Evolutionary conservation across 768 basidiomycete species (phyloP).

Genomic region (Psilocybe azurescens): DNA sequence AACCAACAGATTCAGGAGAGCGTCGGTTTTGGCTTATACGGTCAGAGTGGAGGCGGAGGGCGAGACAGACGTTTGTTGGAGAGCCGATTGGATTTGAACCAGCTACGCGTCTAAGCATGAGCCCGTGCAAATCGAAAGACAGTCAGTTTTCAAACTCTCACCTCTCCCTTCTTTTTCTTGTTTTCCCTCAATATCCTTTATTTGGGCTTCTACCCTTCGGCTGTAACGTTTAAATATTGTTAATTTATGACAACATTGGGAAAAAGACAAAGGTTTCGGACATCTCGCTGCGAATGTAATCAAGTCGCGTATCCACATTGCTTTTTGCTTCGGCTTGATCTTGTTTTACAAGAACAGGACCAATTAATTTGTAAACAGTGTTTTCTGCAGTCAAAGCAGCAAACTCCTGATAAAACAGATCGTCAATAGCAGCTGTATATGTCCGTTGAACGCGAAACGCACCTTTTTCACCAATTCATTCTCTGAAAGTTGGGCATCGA

Average conservation of each 20-base stretch:
- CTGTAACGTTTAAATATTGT: constrained; percentile 14
- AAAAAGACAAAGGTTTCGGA: constrained; percentile 39
- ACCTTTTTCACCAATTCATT: constrained; percentile 94
- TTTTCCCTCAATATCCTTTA: constrained; percentile 79
- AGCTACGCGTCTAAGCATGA: constrained; percentile 46
- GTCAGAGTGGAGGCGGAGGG: constrained; percentile 2
- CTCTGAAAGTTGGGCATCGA: constrained; percentile 92
- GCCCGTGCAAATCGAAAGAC: constrained; percentile 1
- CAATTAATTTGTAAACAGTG: constrained; percentile 88
- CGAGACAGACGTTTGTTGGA: constrained; percentile 37
- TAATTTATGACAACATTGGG: not conserved
- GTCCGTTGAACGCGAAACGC: not conserved
- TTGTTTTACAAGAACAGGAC: constrained; percentile 89
- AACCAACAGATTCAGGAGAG: not conserved
- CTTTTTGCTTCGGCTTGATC: constrained; percentile 85
- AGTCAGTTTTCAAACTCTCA: constrained; percentile 22
- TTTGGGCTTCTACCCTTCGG: constrained; percentile 77
- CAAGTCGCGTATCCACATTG: constrained; percentile 89
- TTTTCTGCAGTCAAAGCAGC: constrained; percentile 73
- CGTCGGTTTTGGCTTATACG: not conserved
- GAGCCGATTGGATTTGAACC: constrained; percentile 66
- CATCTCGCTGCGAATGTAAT: constrained; percentile 91
- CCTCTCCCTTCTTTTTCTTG: constrained; percentile 90
- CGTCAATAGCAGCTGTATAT: not conserved
- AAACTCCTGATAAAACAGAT: constrained; percentile 70